Conservation (phyloP, 148 eudicot genomes). For the Heliosperma pusillum region DNA sequence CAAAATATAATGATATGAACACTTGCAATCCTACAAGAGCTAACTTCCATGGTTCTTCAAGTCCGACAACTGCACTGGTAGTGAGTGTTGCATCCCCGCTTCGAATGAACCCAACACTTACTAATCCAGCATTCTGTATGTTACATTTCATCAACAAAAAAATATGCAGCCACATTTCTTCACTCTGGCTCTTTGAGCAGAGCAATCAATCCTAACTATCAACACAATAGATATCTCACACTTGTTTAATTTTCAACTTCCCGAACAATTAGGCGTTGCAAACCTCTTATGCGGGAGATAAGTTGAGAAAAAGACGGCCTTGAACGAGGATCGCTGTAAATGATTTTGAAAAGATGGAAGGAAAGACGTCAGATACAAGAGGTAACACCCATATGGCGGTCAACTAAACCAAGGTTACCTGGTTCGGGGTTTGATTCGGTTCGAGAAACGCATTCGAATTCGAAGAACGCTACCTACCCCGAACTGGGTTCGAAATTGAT, state of each 20-base stretch:
- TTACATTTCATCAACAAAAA: slow-evolving; percentile 33
- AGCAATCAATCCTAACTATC: slow-evolving; percentile 33
- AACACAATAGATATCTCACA: slow-evolving; percentile 34
- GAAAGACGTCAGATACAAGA: slow-evolving; percentile 20
- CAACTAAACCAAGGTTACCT: too few relatives aligned
- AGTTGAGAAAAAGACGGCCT: slow-evolving; percentile 86
- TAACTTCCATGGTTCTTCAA: slow-evolving; percentile 32
- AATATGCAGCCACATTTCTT: slow-evolving; percentile 33
- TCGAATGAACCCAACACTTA: slow-evolving; percentile 84
- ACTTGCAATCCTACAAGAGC: slow-evolving; percentile 31
- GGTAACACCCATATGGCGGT: background rate
- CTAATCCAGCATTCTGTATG: slow-evolving; percentile 44
- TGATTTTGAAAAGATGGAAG: slow-evolving; percentile 2
- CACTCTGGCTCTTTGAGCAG: slow-evolving; percentile 56
- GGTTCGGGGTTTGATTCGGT: too few relatives aligned
- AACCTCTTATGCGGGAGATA: slow-evolving; percentile 69
- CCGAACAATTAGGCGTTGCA: slow-evolving; percentile 45
- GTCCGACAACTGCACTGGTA: slow-evolving; percentile 40
- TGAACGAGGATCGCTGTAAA: slow-evolving; percentile 60
- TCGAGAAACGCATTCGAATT: too few relatives aligned
- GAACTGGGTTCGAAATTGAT: too few relatives aligned
- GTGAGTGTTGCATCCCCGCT: slow-evolving; percentile 70
- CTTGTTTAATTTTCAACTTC: slow-evolving; percentile 24
- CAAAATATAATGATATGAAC: slow-evolving; percentile 29
- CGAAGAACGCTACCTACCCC: too few relatives aligned